These are phyloP conservation scores for Clonostachys sp. DNA, from an alignment of 2,329 filamentous ascomycete genomes.

Conservation along the genomic window DNA sequence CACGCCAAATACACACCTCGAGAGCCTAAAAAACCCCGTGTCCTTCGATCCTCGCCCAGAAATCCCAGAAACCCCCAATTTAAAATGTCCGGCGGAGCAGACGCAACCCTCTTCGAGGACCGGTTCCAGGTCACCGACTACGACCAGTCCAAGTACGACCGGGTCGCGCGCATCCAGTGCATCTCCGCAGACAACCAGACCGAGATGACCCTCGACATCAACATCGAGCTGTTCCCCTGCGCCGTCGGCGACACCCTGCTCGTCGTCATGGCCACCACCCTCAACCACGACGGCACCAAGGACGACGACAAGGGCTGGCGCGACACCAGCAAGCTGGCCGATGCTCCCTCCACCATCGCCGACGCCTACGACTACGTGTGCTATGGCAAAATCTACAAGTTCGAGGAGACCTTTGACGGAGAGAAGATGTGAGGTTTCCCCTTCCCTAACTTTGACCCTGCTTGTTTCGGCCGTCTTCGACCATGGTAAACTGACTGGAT, in stretches of 20 bases:
- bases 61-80: too few species aligned
- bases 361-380: conserved; percentile 87
- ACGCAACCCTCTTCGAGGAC: conserved; percentile 92
- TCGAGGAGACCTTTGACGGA: conserved; percentile 73
- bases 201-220: conserved; percentile 84
- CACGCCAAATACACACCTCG: not conserved
- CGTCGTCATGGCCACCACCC: conserved; percentile 77
- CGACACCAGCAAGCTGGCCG: conserved; percentile 54
- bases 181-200: conserved; percentile 71
- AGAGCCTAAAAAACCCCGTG: not conserved
- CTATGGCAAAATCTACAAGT: conserved; percentile 84
- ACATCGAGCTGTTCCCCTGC: conserved; percentile 85
- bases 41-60: not conserved
- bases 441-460: not conserved
- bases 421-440: conserved; percentile 66
- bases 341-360: conserved; percentile 57
- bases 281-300: conserved; percentile 81
- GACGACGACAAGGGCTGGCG: conserved; percentile 78
- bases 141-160: conserved; percentile 89
- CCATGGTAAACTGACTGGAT: not conserved
- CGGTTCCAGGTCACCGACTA: conserved; percentile 77
- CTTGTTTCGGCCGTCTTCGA: not conserved
- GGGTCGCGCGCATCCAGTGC: conserved; percentile 80
- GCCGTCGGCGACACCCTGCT: conserved; percentile 70
- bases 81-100: conserved; percentile 57